Base-by-base conservation (phyloP, 495 filamentous ascomycete genomes). In the Hypoxylon crocopeplum region DNA sequence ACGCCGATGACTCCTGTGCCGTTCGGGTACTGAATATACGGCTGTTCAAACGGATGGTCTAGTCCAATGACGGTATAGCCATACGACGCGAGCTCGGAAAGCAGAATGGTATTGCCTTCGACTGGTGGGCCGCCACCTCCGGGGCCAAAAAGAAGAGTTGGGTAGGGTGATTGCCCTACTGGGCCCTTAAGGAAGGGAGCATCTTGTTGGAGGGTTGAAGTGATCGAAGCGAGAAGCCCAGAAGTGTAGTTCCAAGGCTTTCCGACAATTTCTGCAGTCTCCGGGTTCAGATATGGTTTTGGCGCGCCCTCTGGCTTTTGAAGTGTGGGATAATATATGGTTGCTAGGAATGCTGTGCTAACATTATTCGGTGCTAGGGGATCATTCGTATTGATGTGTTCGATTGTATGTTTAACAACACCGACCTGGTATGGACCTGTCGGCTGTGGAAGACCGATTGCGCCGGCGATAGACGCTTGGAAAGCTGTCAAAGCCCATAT, bases 11-110 rank as follows among this genome's bases (percentile, higher is more conserved):
- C 58, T 0, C 67, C 66, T 1, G 55, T 59, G n/a, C 78, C 79
- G 40, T 82, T 77, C 1, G 79, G 74, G 49, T 72, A 84, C 20
- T 78, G 78, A n/a, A 84, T 65, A 29, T 81, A 68, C 8, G 56
- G 40, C 16, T 76, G 67, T 48, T 83, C 81, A 45, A 78, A 80
- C 0, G 80, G 70, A 33, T 78, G 73, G 48, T 85, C 82, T 16
- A 84, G 50, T 8, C 74, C 70, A 1, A 79, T 62, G 15, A 85
- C 79, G 21, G 72, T 69, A 55, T 75, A 80, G 19, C 81, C 81
- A 15, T 72, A 53, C 44, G 78, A 81, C 2, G 80, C 79, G 12
- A 83, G 68, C 33, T 72, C 73, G 41, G 77, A 71, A 24, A 73
- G 69, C 20, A 79, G 40, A 38, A 70, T 69, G 5, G 66, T 77